A percentile compares a stretch with the other conserved stretches of the same genome.
Conservation (phyloP, 768 basidiomycete species). For the Suillus subluteus region DNA sequence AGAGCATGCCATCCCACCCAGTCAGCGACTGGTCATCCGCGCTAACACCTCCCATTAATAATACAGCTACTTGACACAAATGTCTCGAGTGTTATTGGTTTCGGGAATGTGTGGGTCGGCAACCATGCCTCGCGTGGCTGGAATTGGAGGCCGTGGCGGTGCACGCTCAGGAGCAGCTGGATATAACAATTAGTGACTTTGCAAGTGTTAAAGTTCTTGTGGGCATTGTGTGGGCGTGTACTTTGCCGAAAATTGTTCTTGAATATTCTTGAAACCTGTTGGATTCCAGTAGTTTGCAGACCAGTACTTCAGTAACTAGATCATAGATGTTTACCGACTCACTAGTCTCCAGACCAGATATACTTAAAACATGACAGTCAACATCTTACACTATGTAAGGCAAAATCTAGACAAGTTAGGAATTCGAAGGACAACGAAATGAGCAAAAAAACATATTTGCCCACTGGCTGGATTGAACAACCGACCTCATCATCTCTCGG, state of each 20-base stretch:
- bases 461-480: slow-evolving; percentile 50
- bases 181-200: background rate
- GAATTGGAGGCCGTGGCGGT: background rate
- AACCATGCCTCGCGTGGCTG: background rate
- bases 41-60: slow-evolving; percentile 14
- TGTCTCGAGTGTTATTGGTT: background rate
- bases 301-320: background rate
- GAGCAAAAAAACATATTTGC: slow-evolving; percentile 22
- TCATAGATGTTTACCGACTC: background rate
- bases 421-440: background rate
- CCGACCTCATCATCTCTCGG: slow-evolving; percentile 43
- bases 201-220: background rate
- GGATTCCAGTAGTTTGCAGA: background rate
- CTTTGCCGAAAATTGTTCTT: background rate
- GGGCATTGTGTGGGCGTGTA: background rate
- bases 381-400: background rate
- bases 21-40: slow-evolving; percentile 43
- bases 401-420: background rate
- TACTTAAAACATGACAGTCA: background rate
- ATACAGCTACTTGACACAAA: background rate
- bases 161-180: background rate
- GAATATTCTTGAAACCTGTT: background rate
- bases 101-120: background rate
- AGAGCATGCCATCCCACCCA: slow-evolving; percentile 49
- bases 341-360: background rate